Evolutionary conservation across 495 filamentous ascomycete species (phyloP).

Genomic region (Glonium stellatum): DNA sequence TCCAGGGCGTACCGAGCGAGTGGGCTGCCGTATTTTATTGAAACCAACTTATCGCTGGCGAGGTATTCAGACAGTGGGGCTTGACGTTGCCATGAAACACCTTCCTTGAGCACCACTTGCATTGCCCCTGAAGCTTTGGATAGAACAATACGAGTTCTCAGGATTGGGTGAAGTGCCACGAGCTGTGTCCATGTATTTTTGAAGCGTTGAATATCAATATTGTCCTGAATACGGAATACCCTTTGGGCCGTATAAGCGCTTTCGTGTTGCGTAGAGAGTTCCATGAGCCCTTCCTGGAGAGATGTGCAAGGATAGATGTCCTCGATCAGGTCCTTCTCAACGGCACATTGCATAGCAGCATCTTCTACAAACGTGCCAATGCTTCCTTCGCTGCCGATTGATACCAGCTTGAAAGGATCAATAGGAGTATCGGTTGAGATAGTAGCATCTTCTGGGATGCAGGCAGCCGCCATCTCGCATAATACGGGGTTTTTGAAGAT

Average conservation of each 20-base stretch:
- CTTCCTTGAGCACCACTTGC: slow-evolving; percentile 43
- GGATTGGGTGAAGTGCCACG: slow-evolving; percentile 39
- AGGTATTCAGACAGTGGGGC: slow-evolving; percentile 9
- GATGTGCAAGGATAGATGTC: slow-evolving; percentile 66
- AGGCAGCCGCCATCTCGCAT: slow-evolving; percentile 9
- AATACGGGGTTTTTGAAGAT: slow-evolving; percentile 20
- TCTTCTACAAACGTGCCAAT: slow-evolving; percentile 8
- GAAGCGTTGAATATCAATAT: slow-evolving; percentile 44
- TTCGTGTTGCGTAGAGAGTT: slow-evolving; percentile 50
- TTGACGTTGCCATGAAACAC: slow-evolving; percentile 9
- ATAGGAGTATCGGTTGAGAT: neutral
- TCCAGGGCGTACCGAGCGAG: slow-evolving; percentile 10
- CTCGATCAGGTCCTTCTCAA: slow-evolving; percentile 37
- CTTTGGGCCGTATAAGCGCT: slow-evolving; percentile 54
- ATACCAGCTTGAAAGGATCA: slow-evolving; percentile 11
- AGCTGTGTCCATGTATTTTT: slow-evolving; percentile 48
- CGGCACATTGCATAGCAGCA: slow-evolving; percentile 20
- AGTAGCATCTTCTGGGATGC: neutral
- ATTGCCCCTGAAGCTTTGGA: slow-evolving; percentile 36
- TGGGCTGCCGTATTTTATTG: slow-evolving; percentile 9
- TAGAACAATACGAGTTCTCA: slow-evolving; percentile 41
- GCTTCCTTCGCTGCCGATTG: neutral
- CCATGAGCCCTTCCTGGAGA: slow-evolving; percentile 63
- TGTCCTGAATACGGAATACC: slow-evolving; percentile 41
- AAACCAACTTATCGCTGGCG: slow-evolving; percentile 1